Base-by-base conservation (phyloP, 371 early-diverging fungal genomes). In the Umbelopsis sp. region DNA sequence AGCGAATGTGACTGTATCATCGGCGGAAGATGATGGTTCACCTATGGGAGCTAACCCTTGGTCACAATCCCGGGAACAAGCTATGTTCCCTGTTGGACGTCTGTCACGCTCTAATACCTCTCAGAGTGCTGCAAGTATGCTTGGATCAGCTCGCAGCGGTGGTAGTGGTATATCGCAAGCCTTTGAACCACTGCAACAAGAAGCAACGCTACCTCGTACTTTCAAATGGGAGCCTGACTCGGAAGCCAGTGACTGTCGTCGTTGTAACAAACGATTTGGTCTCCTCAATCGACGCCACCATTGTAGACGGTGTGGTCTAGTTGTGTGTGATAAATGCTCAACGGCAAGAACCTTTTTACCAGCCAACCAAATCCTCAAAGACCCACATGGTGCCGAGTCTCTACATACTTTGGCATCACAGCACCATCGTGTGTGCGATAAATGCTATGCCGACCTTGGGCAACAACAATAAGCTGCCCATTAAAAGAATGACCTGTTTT, bases 281-380 rank as follows among this genome's bases (percentile, higher is more conserved):
- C 72, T 88, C 18, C 70, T 83, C 44, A 69, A 92, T 3, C 77
- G 95, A 65, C 87, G 94, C 57, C 95, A 94, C 70, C 95, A 95
- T 72, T 95, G 95, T 70, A 87, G 93, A 69, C 91, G 93, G n/a
- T 95, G 96, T 84, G 94, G 96, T 20, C 76, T 86, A 9, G 86
- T 94, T 63, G 90, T 91, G 25, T 95, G 95, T 72, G 91, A 92
- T 73, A 74, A 77, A 7, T 94, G 93, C 69, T 91, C 92, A 0
- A 77, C 81, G 20, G 77, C 80, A 3, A 84, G 91, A 18, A 78
- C 86, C 6, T 80, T 81, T 57, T 67, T 92, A 4, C 65, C 74
- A 10, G 76, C 85, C 0, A 74, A 81, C 10, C 81, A 82, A 72
- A 86, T 88, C 25, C 70, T 88, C 12, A 85, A 82, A 53, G 86